Conservation (phyloP, 345 rosid genomes). For the Bruguiera gymnorhiza region DNA sequence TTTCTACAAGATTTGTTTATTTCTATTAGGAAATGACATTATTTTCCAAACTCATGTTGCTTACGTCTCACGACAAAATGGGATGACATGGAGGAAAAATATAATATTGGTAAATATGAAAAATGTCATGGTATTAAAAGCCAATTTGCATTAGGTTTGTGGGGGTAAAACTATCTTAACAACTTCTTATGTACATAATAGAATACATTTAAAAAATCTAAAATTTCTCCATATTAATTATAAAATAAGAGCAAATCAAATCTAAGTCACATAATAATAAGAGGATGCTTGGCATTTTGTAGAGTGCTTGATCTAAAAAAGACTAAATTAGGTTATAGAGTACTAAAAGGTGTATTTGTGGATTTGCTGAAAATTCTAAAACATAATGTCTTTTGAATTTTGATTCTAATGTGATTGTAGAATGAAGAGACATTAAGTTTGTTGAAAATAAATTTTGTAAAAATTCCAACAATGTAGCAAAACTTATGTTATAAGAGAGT, state of each 20-base stretch:
- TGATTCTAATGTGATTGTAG: neutral
- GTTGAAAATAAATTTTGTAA: neutral
- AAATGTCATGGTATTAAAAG: neutral
- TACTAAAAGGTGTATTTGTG: neutral
- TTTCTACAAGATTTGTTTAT: neutral
- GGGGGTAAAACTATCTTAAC: neutral
- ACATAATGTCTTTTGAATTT: neutral
- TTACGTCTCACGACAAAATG: conserved; percentile 4
- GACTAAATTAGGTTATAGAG: neutral
- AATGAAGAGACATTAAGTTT: conserved; percentile 1
- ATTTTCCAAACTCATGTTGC: neutral
- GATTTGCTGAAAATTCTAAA: conserved; percentile 2
- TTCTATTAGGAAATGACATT: neutral
- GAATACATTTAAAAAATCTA: neutral
- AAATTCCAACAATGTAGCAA: neutral
- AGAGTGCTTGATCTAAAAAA: neutral
- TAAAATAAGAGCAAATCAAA: conserved; percentile 2
- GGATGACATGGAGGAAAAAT: neutral
- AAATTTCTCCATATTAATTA: conserved; percentile 5
- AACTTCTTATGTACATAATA: neutral
- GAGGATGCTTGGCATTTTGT: neutral
- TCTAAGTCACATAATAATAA: conserved; percentile 9
- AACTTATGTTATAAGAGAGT: neutral
- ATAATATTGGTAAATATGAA: neutral
- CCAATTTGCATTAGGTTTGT: neutral